Evolutionary conservation across 148 eudicot species (phyloP).

Genomic region (Selenicereus undatus): DNA sequence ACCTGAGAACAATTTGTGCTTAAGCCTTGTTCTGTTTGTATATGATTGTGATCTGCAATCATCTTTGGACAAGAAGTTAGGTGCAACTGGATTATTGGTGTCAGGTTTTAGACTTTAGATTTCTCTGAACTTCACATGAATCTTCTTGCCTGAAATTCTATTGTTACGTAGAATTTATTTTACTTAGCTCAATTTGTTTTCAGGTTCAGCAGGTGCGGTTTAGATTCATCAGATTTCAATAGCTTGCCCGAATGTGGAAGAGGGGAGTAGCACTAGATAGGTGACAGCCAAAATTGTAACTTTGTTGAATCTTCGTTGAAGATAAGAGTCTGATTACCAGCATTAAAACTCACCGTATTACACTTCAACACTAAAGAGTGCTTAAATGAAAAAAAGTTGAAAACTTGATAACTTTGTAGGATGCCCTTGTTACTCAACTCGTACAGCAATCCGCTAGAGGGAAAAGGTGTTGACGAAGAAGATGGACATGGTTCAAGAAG

Average conservation of each 20-base stretch:
- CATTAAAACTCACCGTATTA: not conserved
- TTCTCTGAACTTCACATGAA: not conserved
- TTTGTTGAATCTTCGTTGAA: not conserved
- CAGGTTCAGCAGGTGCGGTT: not conserved
- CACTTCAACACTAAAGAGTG: not conserved
- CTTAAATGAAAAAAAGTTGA: not conserved
- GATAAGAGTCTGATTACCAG: not conserved
- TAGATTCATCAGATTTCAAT: not conserved
- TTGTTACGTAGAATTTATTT: no score
- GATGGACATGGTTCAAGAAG: not conserved
- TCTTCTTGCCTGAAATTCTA: no score
- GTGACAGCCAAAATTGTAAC: not conserved
- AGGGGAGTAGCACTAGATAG: not conserved
- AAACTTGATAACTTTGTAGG: not conserved
- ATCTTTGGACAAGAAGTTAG: not conserved
- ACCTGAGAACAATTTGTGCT: not conserved
- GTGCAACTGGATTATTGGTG: not conserved
- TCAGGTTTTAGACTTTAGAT: not conserved
- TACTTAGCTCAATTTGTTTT: no score
- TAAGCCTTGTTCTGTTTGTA: constrained; percentile 5
- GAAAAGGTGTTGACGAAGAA: not conserved
- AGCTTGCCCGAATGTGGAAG: not conserved
- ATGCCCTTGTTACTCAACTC: not conserved
- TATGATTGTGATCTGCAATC: not conserved
- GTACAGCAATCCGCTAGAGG: not conserved